These are phyloP conservation scores for Pyrenochaeta sp. DNA, from an alignment of 2,329 filamentous ascomycete species.

Conservation along the genomic window DNA sequence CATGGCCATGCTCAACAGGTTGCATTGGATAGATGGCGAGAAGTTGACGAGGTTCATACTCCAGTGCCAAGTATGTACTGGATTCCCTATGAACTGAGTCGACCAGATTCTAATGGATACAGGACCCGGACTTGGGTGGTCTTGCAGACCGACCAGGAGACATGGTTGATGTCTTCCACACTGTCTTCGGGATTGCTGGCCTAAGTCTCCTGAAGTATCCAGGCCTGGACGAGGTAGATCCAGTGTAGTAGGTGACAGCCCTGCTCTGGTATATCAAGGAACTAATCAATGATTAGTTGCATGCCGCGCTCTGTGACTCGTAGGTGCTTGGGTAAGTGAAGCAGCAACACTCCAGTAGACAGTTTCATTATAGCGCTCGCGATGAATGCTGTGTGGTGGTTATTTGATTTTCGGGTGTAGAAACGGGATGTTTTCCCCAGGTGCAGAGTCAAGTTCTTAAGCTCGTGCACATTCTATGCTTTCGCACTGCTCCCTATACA, in stretches of 20 bases:
- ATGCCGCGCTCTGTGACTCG: conserved; percentile 52
- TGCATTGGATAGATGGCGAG: conserved; percentile 91
- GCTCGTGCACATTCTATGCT: neutral
- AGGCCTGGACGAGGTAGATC: conserved; percentile 81
- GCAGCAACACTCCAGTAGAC: neutral
- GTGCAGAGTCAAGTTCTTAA: neutral
- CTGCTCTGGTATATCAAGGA: neutral
- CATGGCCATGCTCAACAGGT: conserved; percentile 83
- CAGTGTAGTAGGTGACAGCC: conserved; percentile 74
- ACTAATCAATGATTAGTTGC: conserved; percentile 40
- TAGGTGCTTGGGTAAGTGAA: conserved; percentile 43
- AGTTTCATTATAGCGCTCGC: neutral
- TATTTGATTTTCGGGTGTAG: neutral
- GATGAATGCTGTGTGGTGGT: neutral
- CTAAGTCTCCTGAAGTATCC: conserved; percentile 83
- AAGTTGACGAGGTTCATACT: conserved; percentile 85
- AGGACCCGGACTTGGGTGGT: conserved; percentile 82
- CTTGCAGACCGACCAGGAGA: conserved; percentile 90
- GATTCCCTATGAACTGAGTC: neutral
- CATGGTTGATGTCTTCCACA: conserved; percentile 98
- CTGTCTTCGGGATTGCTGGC: conserved; percentile 86
- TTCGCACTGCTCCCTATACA: neutral
- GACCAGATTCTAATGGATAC: conserved; percentile 15
- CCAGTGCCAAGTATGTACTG: conserved; percentile 71
- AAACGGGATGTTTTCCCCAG: neutral